Base-by-base conservation (phyloP, 164 flowering plant genomes). In the Annona squamosa region DNA sequence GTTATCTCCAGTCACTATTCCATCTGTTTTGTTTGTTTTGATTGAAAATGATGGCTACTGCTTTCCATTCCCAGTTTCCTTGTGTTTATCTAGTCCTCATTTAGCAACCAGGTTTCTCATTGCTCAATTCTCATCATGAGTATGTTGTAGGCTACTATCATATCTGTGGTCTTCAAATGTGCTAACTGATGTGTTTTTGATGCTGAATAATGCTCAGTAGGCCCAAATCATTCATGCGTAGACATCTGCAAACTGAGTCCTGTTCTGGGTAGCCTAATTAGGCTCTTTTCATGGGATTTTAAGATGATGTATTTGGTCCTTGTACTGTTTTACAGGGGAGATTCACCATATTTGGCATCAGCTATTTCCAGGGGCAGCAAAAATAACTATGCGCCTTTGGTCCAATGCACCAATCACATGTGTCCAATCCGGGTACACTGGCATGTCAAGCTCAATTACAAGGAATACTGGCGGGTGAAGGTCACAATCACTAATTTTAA, bases 361-460 rank as follows among this genome's bases (percentile, higher is more conserved):
- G 93, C 85, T 70, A 83, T 88, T 74, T 63, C 85, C 5, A 73
- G 63, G 44, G 65, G 79, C 37, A 77, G 77, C 16, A 83, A 66
- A 69, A 82, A 82, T 72, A 77, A 57, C 71, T 72, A 76, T 46
- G 4, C 84, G 1, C 93, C 92, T 74, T 72, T 90, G 13, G 85
- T 90, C 68, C 94, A 85, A 72, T 92, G 95, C 48, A 90, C 95
- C 3, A 78, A 37, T 48, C 97, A 92, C 74, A 89, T 91, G 97
- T 91, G 97, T 48, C 97, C 97, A 1, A 75, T 89, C 45, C 77
- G 91, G 62, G 75, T 89, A 44, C 97, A 91, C 72, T 91, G 97
- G 93, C 97, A 91, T 78, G 89, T 91, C 12, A 87, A 88, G 77
- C 81, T 81, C 10, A 88, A 84, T 74, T 89, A 88, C 87, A 85